These are phyloP conservation scores for Cercophora scortea DNA, from an alignment of 495 filamentous ascomycete genomes.

Conservation along the genomic window DNA sequence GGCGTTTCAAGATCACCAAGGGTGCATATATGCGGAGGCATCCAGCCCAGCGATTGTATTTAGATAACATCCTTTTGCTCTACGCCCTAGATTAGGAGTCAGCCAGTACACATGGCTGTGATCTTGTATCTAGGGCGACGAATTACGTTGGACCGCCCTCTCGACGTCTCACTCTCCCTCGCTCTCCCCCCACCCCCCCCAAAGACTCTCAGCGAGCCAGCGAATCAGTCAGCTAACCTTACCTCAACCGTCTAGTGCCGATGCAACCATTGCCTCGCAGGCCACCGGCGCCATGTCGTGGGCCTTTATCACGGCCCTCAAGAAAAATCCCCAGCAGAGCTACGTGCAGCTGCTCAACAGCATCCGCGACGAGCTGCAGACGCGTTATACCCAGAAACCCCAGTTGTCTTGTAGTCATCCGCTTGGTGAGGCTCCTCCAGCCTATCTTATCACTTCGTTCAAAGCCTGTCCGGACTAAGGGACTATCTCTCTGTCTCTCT, in stretches of 20 bases:
- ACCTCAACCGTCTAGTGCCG: constrained; percentile 37
- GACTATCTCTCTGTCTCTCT: too few species aligned
- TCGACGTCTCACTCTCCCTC: too few species aligned
- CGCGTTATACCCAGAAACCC: constrained; percentile 91
- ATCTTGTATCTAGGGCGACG: constrained; percentile 45
- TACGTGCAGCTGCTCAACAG: constrained; percentile 93
- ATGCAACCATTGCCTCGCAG: constrained; percentile 63
- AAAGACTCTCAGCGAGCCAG: too few species aligned
- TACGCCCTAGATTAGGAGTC: constrained; percentile 30
- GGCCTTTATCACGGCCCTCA: constrained; percentile 88
- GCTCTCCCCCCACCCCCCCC: too few species aligned
- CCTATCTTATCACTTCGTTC: too few species aligned
- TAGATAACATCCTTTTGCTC: constrained; percentile 8
- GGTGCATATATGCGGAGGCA: too few species aligned
- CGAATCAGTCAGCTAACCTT: constrained; percentile 15
- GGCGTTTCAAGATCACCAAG: too few species aligned
- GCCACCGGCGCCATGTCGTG: constrained; percentile 98
- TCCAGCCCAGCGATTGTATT: neutral
- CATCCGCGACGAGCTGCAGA: constrained; percentile 84
- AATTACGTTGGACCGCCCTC: constrained; percentile 41
- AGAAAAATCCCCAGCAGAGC: constrained; percentile 97
- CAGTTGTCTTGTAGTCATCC: constrained; percentile 96
- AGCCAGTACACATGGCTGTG: constrained; percentile 20
- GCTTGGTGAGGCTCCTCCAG: constrained; percentile 50
- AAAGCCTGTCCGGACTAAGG: too few species aligned